Evolutionary conservation across 768 basidiomycete genomes (phyloP).

Genomic region (Lanmaoa pseudosensibilis): DNA sequence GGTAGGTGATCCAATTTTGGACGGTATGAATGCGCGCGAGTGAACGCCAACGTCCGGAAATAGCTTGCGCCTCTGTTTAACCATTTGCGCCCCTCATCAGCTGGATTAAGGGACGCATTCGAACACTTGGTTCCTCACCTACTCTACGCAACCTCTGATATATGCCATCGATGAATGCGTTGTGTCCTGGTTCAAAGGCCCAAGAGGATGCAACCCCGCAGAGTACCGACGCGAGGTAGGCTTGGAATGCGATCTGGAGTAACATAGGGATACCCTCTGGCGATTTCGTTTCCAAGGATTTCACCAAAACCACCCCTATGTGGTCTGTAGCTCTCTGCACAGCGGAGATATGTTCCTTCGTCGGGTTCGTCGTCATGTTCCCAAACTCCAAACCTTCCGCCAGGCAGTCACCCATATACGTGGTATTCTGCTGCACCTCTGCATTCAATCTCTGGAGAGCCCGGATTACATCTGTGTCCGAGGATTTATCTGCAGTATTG

Average conservation of each 20-base stretch:
- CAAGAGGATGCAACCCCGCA: slow-evolving; percentile 3
- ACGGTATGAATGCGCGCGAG: slow-evolving; percentile 3
- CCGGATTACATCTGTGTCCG: slow-evolving; percentile 8
- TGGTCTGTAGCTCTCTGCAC: not conserved
- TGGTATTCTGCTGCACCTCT: slow-evolving; percentile 9
- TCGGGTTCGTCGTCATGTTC: not conserved
- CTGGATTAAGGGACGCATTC: not conserved
- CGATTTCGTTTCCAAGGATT: not conserved
- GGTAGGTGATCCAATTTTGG: not conserved
- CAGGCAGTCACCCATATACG: slow-evolving; percentile 11
- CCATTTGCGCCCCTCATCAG: not conserved
- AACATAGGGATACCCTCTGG: slow-evolving; percentile 8
- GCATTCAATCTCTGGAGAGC: slow-evolving; percentile 12
- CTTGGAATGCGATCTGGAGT: slow-evolving; percentile 10
- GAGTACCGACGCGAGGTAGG: slow-evolving; percentile 6
- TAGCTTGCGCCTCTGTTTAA: slow-evolving; percentile 14
- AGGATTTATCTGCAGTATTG: slow-evolving; percentile 9
- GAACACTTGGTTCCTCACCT: not conserved
- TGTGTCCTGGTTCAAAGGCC: slow-evolving; percentile 1
- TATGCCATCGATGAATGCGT: slow-evolving; percentile 7
- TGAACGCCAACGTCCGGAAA: slow-evolving; percentile 14
- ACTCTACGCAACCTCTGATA: slow-evolving; percentile 6
- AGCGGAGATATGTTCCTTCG: not conserved
- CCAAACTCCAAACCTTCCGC: not conserved
- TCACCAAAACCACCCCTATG: not conserved